Evolutionary conservation across 106 monocot genomes (phyloP).

Genomic region (Dactylorhiza incarnata): DNA sequence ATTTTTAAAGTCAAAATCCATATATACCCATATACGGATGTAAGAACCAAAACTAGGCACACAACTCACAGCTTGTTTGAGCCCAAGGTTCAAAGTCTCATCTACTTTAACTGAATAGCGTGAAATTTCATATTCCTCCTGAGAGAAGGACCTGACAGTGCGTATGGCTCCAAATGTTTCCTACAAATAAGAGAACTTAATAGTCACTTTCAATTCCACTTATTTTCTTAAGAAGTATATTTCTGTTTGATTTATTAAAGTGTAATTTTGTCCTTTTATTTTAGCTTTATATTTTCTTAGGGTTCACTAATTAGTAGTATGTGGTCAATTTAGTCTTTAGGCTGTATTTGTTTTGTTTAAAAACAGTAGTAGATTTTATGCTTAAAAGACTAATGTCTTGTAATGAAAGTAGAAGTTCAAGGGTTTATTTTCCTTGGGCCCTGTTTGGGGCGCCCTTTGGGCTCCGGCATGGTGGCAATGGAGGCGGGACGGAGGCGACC

Average conservation of each 20-base stretch:
- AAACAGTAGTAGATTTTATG: no score
- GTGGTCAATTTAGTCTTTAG: no score
- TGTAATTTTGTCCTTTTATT: no score
- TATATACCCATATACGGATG: neutral
- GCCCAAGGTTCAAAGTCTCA: constrained; percentile 91
- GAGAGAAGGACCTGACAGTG: constrained; percentile 95
- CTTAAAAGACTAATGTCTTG: no score
- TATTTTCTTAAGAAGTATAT: neutral
- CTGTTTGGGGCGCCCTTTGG: no score
- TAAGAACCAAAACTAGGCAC: neutral
- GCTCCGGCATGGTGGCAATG: no score
- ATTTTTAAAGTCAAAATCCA: constrained; percentile 5
- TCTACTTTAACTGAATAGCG: constrained; percentile 93
- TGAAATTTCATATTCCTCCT: constrained; percentile 78
- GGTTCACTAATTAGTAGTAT: no score
- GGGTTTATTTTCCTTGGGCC: no score
- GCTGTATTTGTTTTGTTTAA: no score
- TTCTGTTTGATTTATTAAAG: neutral
- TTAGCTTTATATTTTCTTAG: no score
- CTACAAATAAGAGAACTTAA: constrained; percentile 14
- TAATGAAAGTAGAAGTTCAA: no score
- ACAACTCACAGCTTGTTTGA: constrained; percentile 87
- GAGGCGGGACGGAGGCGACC: no score
- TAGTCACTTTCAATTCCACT: neutral
- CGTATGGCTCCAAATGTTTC: constrained; percentile 98